phyloP scores from a whole-genome alignment of 495 filamentous ascomycete genomes.

The Mytilinidion resinicola region DNA sequence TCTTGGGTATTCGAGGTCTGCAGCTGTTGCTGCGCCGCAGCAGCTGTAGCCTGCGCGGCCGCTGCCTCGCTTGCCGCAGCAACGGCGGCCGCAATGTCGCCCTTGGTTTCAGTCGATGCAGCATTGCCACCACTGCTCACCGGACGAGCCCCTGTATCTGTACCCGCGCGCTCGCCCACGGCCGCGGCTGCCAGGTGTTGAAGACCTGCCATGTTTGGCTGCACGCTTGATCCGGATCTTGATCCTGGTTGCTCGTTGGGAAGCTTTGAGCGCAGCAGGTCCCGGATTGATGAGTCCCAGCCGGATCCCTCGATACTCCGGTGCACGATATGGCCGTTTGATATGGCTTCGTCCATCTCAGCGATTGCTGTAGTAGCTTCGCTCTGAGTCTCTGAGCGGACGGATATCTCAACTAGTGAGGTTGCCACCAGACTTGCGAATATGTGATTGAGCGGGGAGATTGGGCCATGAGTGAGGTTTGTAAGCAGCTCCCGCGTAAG shows the following conservation, averaged over 20 bases:
- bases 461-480: conserved; percentile 5
- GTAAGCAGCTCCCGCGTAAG: conserved; percentile 14
- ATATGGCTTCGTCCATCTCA: conserved; percentile 24
- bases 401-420: conserved; percentile 18
- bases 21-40: conserved; percentile 25
- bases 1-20: conserved; percentile 1
- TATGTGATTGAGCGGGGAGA: conserved; percentile 23
- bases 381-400: conserved; percentile 23
- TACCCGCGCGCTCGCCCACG: conserved; percentile 25
- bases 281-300: conserved; percentile 21
- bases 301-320: conserved; percentile 11
- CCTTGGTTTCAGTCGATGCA: not conserved
- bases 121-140: conserved; percentile 18
- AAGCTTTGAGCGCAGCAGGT: conserved; percentile 21
- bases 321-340: conserved; percentile 18
- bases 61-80: conserved; percentile 22
- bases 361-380: conserved; percentile 22
- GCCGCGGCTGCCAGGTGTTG: conserved; percentile 28
- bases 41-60: conserved; percentile 23
- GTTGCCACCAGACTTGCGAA: conserved; percentile 22
- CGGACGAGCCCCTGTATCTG: conserved; percentile 12
- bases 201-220: conserved; percentile 27
- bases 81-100: conserved; percentile 17
- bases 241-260: conserved; percentile 7
- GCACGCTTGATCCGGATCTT: not conserved